Percentiles rank a stretch among this genome's conserved stretches.
Evolutionary conservation across 2,329 filamentous ascomycete species (phyloP).

Genomic region (Xylariaceae sp.): DNA sequence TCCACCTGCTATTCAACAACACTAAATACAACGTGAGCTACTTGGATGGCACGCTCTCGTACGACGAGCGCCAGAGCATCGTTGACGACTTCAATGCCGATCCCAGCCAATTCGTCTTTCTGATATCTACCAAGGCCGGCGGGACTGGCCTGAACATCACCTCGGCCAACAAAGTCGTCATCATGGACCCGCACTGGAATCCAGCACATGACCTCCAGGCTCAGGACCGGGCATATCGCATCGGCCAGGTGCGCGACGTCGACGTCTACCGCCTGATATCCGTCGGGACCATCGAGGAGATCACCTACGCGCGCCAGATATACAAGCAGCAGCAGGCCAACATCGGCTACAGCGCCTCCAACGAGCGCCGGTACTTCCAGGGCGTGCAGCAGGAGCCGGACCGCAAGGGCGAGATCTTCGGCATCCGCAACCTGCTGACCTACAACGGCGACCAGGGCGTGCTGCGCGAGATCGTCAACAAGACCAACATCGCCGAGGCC

Average conservation of each 20-base stretch:
- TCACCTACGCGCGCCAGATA: conserved; percentile 92
- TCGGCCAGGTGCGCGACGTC: conserved; percentile 86
- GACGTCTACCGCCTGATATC: conserved; percentile 92
- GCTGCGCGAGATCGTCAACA: conserved; percentile 93
- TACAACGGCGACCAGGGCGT: conserved; percentile 74
- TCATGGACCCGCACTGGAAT: conserved; percentile 97
- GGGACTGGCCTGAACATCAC: conserved; percentile 95
- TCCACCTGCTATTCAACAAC: conserved; percentile 77
- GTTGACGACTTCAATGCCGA: conserved; percentile 92
- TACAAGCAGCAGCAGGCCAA: conserved; percentile 99
- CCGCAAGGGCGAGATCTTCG: conserved; percentile 91
- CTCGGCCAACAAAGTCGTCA: conserved; percentile 94
- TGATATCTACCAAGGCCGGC: conserved; percentile 90
- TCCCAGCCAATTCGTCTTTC: conserved; percentile 81
- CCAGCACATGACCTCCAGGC: conserved; percentile 91
- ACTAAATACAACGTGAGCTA: conserved; percentile 90
- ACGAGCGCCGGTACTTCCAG: conserved; percentile 89
- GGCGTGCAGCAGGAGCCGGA: conserved; percentile 79
- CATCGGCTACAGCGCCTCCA: conserved; percentile 89
- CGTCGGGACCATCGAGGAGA: conserved; percentile 90
- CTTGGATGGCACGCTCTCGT: conserved; percentile 75
- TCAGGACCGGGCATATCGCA: conserved; percentile 92
- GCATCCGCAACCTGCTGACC: conserved; percentile 76
- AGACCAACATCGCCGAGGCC: conserved; percentile 93
- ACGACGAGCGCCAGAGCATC: conserved; percentile 71